Base-by-base conservation (phyloP, 1,284 basidiomycete species). In the Somion occarium region DNA sequence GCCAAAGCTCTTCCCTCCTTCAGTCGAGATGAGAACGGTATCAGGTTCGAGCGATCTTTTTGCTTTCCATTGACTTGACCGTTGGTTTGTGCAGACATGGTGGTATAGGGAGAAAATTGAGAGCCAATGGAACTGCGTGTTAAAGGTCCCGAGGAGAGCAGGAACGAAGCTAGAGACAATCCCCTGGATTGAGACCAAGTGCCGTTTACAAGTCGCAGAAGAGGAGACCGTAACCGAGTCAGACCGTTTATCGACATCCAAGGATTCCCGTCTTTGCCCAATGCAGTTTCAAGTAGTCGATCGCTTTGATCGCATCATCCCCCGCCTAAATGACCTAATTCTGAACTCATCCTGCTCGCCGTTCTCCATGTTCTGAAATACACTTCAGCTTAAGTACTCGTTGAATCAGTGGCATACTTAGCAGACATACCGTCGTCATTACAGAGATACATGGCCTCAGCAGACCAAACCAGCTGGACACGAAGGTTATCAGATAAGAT, bases 1-100 rank as follows among this genome's bases (percentile, higher is more conserved):
- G 79, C 83, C 37, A 91, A 68, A 1, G 89, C 88, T 37, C 88
- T 77, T 19, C 89, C 89, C 38, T 88, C 83, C 56, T 67, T 72
- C 55, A 91, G 72, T 45, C 88, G 78, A 1, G 82, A 83, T 1
- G 88, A 84, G 64, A 82, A 79, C 1, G 80, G 73, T 45, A 90
- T 72, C 51, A 80, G 72, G 42, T 75, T 73, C 3, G 72, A 74
- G 46, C 78, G 73, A 57, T 79, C 74, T 42, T 62, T 53, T 18
- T 46, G 42, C 27, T 42, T 41, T 11, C 56, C 59, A 48, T 56
- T 59, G 23, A 50, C 48, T 34, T 57, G 39, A 34, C 49, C 34
- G 53, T 55, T 55, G 39, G 50, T 57, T 54, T 45, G 50, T 49
- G 48, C 38, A 45, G 39, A 55, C 38, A 38, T 43, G 18, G 53